Percentiles rank a stretch among this genome's conserved stretches.
Evolutionary conservation across 805 yeast genomes (phyloP).

Genomic region (Metschnikowia matae): DNA sequence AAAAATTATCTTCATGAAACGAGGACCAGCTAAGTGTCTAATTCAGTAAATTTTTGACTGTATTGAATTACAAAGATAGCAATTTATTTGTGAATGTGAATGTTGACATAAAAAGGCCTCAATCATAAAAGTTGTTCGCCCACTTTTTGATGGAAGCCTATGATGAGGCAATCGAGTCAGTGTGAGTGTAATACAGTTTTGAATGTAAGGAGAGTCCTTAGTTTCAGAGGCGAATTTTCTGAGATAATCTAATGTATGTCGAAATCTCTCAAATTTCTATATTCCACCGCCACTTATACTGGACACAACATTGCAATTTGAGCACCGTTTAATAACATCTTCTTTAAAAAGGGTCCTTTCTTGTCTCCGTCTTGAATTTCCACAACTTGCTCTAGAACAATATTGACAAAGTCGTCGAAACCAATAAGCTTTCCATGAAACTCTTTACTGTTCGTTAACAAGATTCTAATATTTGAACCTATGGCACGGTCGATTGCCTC

Average conservation of each 20-base stretch:
- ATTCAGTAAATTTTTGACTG: not conserved
- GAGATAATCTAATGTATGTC: not conserved
- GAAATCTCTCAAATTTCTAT: not conserved
- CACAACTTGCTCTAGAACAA: conserved; percentile 78
- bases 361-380: conserved; percentile 49
- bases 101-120: not conserved
- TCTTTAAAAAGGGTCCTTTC: conserved; percentile 44
- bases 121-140: no score
- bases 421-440: conserved; percentile 88
- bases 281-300: not conserved
- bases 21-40: not conserved
- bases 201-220: not conserved
- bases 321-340: conserved; percentile 68
- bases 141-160: not conserved
- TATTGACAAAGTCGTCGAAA: conserved; percentile 92
- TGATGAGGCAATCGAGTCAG: not conserved
- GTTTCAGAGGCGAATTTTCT: not conserved
- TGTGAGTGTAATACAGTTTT: not conserved
- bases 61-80: not conserved
- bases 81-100: not conserved
- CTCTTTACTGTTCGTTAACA: conserved; percentile 61
- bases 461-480: conserved; percentile 73
- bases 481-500: conserved; percentile 86
- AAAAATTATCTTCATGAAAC: not conserved
- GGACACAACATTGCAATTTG: conserved; percentile 59